A percentile compares a stretch with the other conserved stretches of the same genome.
Conservation (phyloP, 306 rosid genomes). For the Abrus precatorius region DNA sequence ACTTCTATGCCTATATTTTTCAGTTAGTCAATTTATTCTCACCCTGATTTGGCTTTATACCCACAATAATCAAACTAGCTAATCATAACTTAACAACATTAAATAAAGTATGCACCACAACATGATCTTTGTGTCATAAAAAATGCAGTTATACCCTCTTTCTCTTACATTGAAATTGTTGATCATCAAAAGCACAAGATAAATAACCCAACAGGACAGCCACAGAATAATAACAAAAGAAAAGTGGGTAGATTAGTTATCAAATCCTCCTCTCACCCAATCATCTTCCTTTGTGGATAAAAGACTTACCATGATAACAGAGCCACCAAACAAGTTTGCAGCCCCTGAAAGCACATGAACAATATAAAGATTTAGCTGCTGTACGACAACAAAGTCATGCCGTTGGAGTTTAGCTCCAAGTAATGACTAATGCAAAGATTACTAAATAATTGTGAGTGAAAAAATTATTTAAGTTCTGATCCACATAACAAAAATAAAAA, state of each 20-base stretch:
- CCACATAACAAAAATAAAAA: constrained; percentile 16
- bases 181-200: constrained; percentile 3
- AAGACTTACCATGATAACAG: constrained; percentile 78
- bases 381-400: constrained; percentile 35
- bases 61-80: background rate
- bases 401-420: constrained; percentile 20
- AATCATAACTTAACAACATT: constrained; percentile 1
- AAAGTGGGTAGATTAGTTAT: constrained; percentile 9
- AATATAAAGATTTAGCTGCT: constrained; percentile 45
- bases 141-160: constrained; percentile 21
- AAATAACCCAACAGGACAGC: constrained; percentile 30
- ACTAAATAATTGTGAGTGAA: constrained; percentile 15
- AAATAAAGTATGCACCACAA: background rate
- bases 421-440: background rate
- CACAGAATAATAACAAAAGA: constrained; percentile 8
- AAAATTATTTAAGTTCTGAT: background rate
- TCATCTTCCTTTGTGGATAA: constrained; percentile 12
- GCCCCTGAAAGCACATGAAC: constrained; percentile 72
- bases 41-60: background rate
- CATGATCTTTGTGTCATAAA: constrained; percentile 11
- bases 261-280: constrained; percentile 14
- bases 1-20: constrained; percentile 1
- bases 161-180: background rate
- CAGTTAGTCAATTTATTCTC: constrained; percentile 10
- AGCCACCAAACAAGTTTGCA: constrained; percentile 98